Base-by-base conservation (phyloP, 352 stramenopile genomes). In the Pythium dissimile region DNA sequence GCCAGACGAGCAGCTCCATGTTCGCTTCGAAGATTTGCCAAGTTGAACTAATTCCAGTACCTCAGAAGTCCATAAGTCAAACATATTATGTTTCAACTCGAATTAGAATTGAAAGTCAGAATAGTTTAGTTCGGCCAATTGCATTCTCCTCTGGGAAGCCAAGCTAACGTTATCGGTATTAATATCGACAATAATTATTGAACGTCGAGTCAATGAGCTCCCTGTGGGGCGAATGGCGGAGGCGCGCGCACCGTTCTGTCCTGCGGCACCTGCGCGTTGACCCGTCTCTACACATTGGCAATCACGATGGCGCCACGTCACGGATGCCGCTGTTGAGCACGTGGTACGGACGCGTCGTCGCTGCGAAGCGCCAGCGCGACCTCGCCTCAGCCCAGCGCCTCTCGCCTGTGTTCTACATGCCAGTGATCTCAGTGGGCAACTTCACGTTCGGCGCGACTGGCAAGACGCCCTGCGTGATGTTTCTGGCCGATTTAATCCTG, bases 401-500 rank as follows among this genome's bases (percentile, higher is more conserved):
- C 32, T 52, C 58, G n/a, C 58, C 66, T 8, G 53, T 43, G n/a
- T n/a, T n/a, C 0, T 24, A 41, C 7, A 39, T 90, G 37, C 75
- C 69, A 7, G 72, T 86, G 15, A 60, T 90, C n/a, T 86, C 76
- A 38, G 72, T 88, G 23, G 80, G 80, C 26, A 90, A 90, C 65
- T 42, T 84, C 50, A 90, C 80, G 2, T 88, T 87, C 35, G 80
- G 80, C 2, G 80, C 73, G n/a, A 90, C 80, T 4, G 80, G 80
- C 48, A 90, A 90, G 66, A 90, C 80, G 35, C 80, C 80, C 20
- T 82, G 74, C 8, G 80, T 80, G 23, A 49, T 80, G 42, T 74
- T 77, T 23, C 64, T 89, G 18, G 39, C 50, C 1, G 58, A 66
- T 41, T 67, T 13, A 8, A 37, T 57, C 9, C 55, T 63, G 20